A percentile compares a stretch with the other conserved stretches of the same genome.
Conservation (phyloP, 768 basidiomycete species). For the Dacryopinax spathularia region DNA sequence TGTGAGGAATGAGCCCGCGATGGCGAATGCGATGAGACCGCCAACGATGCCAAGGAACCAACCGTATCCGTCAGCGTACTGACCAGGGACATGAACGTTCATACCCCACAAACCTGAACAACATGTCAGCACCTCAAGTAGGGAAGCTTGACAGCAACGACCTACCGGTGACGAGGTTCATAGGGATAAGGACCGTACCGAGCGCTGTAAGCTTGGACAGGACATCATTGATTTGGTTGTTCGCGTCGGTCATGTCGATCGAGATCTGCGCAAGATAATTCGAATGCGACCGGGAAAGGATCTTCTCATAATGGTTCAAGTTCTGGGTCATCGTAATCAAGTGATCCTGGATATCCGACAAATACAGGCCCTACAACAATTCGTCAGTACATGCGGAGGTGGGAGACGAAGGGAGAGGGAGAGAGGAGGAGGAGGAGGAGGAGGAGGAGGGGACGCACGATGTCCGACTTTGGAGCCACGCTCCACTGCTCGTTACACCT, state of each 20-base stretch:
- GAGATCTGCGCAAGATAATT: conserved; percentile 99
- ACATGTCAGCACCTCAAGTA: neutral
- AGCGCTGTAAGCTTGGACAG: conserved; percentile 92
- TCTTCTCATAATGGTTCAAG: conserved; percentile 99
- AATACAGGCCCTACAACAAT: conserved; percentile 63
- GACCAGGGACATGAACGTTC: conserved; percentile 94
- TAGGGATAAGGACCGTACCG: conserved; percentile 92
- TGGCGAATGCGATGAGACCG: conserved; percentile 61
- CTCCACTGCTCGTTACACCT: conserved; percentile 98
- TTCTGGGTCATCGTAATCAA: conserved; percentile 99
- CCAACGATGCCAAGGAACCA: conserved; percentile 87
- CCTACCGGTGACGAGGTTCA: conserved; percentile 87
- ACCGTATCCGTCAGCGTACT: conserved; percentile 48
- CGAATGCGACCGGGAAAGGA: conserved; percentile 93
- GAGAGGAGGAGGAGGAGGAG: neutral
- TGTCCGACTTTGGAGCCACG: conserved; percentile 93
- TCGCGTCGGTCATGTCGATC: conserved; percentile 99
- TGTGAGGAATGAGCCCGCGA: conserved; percentile 35
- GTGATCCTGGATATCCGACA: conserved; percentile 97
- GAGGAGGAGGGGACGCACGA: conserved; percentile 37
- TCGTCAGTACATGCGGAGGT: too few species aligned
- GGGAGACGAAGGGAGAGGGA: too few species aligned
- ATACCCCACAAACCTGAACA: conserved; percentile 79
- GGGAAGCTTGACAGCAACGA: neutral
- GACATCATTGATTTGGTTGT: conserved; percentile 99